These are phyloP conservation scores for Aspergillus chevalieri DNA, from an alignment of 2,329 filamentous ascomycete species.

Conservation along the genomic window DNA sequence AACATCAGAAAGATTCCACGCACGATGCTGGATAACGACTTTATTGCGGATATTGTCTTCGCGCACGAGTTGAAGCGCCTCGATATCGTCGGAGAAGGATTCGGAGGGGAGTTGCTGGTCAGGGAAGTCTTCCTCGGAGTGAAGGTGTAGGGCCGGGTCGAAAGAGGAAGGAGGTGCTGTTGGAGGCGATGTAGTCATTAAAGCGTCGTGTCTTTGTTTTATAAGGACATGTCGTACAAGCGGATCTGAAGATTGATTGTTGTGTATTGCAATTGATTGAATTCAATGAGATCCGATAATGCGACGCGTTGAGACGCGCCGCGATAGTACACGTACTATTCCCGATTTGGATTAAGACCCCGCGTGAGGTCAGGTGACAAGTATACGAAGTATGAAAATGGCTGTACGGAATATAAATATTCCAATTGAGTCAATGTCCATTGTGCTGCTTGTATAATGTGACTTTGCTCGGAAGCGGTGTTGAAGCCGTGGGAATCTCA, in stretches of 20 bases:
- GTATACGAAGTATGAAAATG: neutral
- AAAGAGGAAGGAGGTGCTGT: slow-evolving; percentile 41
- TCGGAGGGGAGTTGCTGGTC: slow-evolving; percentile 23
- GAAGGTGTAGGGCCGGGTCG: slow-evolving; percentile 45
- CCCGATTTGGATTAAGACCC: slow-evolving; percentile 9
- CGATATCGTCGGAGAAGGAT: slow-evolving; percentile 35
- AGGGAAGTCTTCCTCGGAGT: slow-evolving; percentile 34
- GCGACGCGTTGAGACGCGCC: slow-evolving; percentile 21
- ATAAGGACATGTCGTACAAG: neutral
- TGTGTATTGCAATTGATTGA: slow-evolving; percentile 1
- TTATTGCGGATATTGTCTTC: slow-evolving; percentile 30
- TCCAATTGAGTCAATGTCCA: neutral
- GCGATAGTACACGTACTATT: slow-evolving; percentile 18
- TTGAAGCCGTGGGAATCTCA: too few relatives aligned
- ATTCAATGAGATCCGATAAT: slow-evolving; percentile 8
- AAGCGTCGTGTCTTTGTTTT: slow-evolving; percentile 7
- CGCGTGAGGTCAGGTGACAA: neutral
- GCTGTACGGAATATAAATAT: neutral
- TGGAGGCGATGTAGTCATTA: slow-evolving; percentile 31
- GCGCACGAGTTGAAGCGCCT: slow-evolving; percentile 31
- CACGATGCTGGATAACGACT: slow-evolving; percentile 38
- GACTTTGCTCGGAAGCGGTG: too few relatives aligned
- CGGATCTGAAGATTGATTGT: neutral
- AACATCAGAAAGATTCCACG: slow-evolving; percentile 38
- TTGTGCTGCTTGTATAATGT: too few relatives aligned